Conservation (phyloP, 116 monocot species). For the Papilionanthe hybrid region DNA sequence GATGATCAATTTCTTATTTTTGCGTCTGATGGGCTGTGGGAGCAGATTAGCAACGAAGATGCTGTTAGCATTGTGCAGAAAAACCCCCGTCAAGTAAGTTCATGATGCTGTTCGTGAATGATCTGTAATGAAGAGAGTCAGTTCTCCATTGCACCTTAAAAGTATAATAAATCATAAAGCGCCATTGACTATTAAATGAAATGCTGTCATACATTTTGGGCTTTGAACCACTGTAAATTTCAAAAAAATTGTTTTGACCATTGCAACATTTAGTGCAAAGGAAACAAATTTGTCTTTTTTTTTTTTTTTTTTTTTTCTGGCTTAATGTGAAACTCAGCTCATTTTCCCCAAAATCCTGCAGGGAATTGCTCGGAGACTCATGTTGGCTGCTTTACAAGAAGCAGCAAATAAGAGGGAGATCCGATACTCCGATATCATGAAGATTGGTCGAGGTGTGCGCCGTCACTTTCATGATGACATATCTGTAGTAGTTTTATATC, state of each 20-base stretch:
- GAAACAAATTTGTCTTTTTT: not conserved
- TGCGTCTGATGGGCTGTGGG: constrained; percentile 98
- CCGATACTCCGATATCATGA: constrained; percentile 71
- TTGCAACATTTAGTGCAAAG: not conserved
- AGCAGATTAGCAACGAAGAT: constrained; percentile 88
- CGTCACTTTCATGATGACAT: constrained; percentile 79
- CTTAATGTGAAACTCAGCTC: not conserved
- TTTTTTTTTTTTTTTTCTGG: too few relatives aligned
- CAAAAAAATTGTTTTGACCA: not conserved
- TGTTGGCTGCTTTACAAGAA: constrained; percentile 48
- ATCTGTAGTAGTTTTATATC: constrained; percentile 52
- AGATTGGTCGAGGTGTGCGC: constrained; percentile 67
- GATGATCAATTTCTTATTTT: constrained; percentile 86
- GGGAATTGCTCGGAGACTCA: constrained; percentile 65
- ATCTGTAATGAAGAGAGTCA: not conserved
- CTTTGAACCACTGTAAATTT: not conserved
- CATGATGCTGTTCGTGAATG: not conserved
- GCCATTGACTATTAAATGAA: not conserved
- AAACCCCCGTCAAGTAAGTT: constrained; percentile 72
- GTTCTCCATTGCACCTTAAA: not conserved
- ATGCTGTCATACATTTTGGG: not conserved
- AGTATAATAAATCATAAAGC: not conserved
- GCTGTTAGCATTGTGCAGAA: constrained; percentile 78
- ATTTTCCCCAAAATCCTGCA: constrained; percentile 12
- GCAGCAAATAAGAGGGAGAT: constrained; percentile 77